Evolutionary conservation across 345 rosid species (phyloP), one percentile per base, ranked within the genome.

Genomic region (Toxicodendron radicans): DNA sequence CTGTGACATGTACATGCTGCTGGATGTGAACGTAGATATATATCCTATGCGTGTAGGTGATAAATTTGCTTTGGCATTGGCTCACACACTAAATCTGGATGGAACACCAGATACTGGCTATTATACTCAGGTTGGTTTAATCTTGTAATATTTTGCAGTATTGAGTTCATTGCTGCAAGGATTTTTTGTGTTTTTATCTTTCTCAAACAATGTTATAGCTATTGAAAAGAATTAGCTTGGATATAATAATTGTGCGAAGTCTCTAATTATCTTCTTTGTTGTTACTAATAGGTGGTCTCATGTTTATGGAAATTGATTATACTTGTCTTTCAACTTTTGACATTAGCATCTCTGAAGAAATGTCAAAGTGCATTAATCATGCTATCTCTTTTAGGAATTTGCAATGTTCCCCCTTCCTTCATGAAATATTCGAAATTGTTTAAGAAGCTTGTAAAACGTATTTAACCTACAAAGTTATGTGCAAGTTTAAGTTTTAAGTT

Each of bases 31-130:
- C 79, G 70, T 86, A 2, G 90, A 90, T 73, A 30, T 89, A 70
- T 90, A 90, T 75, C 90, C 92, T 0, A 56, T 90, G 85, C 78
- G 73, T 63, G 88, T 79, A 30, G 87, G 84, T 48, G 87, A 88
- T 53, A 92, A 88, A 82, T 92, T 90, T 60, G 83, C 90, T 54
- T 64, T 88, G 78, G 93, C 91, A 0, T 57, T 91, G 80, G 93
- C 92, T 75, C 85, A 84, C 62, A 90, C 92, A 0, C 73, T 89
- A 59, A 89, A 92, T 75, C 73, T 82, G 74, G 95, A 92, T 79
- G 95, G 95, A 38, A 88, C 85, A 64, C 93, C 95, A 1, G 93
- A 92, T 72, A 80, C 95, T n/a, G 92, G 89, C 73, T 88, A 88
- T 69, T 87, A 78, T 75, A 83, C 88, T 67, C 90, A 78, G 79